These are phyloP conservation scores for Cladobotryum protrusum DNA, from an alignment of 2,329 filamentous ascomycete species.

Conservation along the genomic window DNA sequence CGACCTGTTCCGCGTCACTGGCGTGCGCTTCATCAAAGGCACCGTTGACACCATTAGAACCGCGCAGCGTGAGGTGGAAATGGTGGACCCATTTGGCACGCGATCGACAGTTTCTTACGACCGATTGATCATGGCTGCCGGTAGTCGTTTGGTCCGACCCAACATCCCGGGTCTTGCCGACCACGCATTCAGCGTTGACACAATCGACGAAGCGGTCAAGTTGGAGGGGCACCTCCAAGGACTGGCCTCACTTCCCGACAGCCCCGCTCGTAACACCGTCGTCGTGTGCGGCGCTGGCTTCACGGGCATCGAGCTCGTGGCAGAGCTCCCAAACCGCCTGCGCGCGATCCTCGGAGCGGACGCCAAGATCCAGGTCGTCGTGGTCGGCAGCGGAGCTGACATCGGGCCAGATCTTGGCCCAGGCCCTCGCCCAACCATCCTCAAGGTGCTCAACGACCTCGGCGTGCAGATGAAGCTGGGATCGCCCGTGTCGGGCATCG, in stretches of 20 bases:
- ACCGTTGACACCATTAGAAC: conserved; percentile 18
- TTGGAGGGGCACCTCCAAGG: conserved; percentile 23
- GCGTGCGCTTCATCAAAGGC: conserved; percentile 22
- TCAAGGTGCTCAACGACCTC: conserved; percentile 22
- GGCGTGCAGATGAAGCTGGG: conserved; percentile 26
- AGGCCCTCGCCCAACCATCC: conserved; percentile 26
- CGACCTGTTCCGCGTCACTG: conserved; percentile 21
- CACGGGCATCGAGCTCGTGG: conserved; percentile 27
- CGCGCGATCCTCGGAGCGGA: conserved; percentile 13
- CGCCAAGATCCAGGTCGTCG: conserved; percentile 14
- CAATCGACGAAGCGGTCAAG: conserved; percentile 19
- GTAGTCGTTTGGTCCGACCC: conserved; percentile 26
- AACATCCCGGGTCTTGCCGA: conserved; percentile 23
- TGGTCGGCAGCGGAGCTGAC: conserved; percentile 22
- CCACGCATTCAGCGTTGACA: conserved; percentile 30
- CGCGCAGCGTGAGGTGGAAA: conserved; percentile 2
- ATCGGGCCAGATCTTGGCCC: conserved; percentile 28
- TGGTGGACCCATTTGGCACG: neutral
- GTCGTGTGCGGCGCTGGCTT: conserved; percentile 29
- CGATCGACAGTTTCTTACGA: conserved; percentile 21
- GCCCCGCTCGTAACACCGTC: conserved; percentile 24
- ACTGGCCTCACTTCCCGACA: conserved; percentile 19
- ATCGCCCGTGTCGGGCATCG: conserved; percentile 20
- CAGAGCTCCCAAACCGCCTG: conserved; percentile 27
- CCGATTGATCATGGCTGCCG: conserved; percentile 29